These are phyloP conservation scores for Byssochlamys sp. DNA, from an alignment of 2,329 filamentous ascomycete genomes.

Conservation along the genomic window DNA sequence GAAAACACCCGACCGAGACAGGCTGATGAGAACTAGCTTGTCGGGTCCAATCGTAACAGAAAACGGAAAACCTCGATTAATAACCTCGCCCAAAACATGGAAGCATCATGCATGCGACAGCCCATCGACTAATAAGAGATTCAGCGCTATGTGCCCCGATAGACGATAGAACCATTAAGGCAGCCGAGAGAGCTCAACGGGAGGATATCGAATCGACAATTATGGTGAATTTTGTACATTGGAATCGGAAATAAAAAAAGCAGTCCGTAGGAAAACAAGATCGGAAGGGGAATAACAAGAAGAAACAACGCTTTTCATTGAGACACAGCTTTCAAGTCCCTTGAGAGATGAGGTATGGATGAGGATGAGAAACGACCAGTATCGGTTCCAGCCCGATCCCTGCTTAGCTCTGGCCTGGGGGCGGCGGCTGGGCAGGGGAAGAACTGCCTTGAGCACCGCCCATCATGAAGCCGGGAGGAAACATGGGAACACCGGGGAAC, in stretches of 20 bases:
- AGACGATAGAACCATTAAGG: background rate
- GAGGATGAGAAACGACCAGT: background rate
- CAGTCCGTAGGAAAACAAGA: conserved; percentile 13
- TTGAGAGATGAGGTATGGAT: background rate
- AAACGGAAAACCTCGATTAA: background rate
- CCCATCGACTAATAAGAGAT: background rate
- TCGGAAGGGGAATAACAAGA: conserved; percentile 3
- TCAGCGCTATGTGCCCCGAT: background rate
- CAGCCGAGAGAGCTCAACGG: background rate
- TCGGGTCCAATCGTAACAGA: background rate
- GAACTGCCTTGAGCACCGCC: conserved; percentile 25
- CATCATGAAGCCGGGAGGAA: conserved; percentile 41
- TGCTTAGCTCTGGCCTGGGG: conserved; percentile 25
- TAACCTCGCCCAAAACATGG: background rate
- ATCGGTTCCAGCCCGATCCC: background rate
- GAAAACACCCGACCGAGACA: background rate
- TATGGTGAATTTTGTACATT: background rate
- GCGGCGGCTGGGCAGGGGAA: conserved; percentile 25
- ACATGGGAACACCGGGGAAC: conserved; percentile 40
- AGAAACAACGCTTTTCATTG: background rate
- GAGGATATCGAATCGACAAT: background rate
- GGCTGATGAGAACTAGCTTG: background rate
- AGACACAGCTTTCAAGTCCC: background rate
- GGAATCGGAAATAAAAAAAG: background rate
- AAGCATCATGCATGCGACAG: background rate